Evolutionary conservation across 495 filamentous ascomycete species (phyloP), one percentile per base, ranked within the genome.

Genomic region (Lentithecium fluviatile): DNA sequence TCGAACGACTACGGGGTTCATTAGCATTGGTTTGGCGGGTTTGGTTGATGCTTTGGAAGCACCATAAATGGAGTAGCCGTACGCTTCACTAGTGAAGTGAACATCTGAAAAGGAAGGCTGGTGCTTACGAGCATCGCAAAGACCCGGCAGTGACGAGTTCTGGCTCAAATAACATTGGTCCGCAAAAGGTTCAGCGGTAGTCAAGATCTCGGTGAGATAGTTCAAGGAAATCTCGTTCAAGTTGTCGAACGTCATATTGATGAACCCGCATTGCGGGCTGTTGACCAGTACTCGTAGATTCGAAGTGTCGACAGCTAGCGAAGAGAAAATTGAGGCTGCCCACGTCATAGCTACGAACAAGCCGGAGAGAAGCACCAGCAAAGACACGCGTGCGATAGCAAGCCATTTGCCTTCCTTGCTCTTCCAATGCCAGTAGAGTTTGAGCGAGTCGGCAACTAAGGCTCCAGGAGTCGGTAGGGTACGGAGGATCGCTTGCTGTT

Each of bases 301-400:
- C 6, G 56, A 11, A 19, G 29, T 51, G 29, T 49, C 46, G 5
- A 59, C 45, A 12, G 51, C 47, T 12, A 23, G 38, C 8, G 56
- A 59, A n/a, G 56, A 59, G 47, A 59, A 52, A 32, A 59, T 56
- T 19, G 6, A 12, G 13, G 52, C 20, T 3, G 52, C 52, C 40
- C 37, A 56, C 6, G 52, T 45, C 5, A 45, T 46, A 1, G n/a
- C 52, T 3, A 45, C 52, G 23, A 21, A 42, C 20, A 45, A 19
- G 3, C 13, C n/a, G 5, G 52, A 36, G 20, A 56, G 37, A 21
- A 20, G 6, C 6, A 56, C 37, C 21, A 29, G 40, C 10, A 56
- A 11, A 2, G 26, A 46, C 5, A 25, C 29, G 8, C 37, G 36
- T 45, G 23, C 7, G 6, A 56, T 3, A 8, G 23, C 52, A 15